Evolutionary conservation across 148 eudicot genomes (phyloP).

Genomic region (Arctostaphylos glauca): DNA sequence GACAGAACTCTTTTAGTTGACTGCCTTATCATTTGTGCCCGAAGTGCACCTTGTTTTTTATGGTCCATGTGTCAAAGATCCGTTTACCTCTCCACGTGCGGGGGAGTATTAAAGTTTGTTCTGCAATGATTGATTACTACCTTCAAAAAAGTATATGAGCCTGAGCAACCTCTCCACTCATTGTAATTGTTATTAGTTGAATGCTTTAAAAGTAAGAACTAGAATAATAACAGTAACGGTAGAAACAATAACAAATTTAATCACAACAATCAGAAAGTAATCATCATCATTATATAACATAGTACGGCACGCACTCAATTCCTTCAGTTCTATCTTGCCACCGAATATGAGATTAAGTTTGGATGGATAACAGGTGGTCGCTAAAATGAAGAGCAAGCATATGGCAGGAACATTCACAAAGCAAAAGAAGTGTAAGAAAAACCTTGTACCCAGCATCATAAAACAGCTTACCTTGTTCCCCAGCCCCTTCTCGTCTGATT

Average conservation of each 20-base stretch:
- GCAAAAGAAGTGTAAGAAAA: conserved; percentile 83
- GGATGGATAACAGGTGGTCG: conserved; percentile 55
- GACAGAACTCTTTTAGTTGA: too few species aligned
- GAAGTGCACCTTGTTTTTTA: too few species aligned
- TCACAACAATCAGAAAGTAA: not conserved
- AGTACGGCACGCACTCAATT: not conserved
- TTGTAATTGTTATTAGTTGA: too few species aligned
- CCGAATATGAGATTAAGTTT: not conserved
- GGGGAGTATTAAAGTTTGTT: too few species aligned
- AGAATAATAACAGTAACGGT: too few species aligned
- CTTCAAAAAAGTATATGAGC: too few species aligned
- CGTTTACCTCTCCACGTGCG: too few species aligned
- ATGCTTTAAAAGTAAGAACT: too few species aligned
- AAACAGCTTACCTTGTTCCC: not conserved
- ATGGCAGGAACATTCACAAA: conserved; percentile 94
- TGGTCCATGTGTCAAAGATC: too few species aligned
- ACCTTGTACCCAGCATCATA: not conserved
- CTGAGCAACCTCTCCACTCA: not conserved
- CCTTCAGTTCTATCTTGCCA: not conserved
- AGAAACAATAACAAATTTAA: too few species aligned
- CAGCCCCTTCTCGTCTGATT: conserved; percentile 16
- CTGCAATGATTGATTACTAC: too few species aligned
- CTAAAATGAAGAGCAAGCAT: conserved; percentile 88
- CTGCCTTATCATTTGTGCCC: too few species aligned
- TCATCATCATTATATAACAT: not conserved